Conservation (phyloP, 306 rosid species). For the Mimosa pudica region DNA sequence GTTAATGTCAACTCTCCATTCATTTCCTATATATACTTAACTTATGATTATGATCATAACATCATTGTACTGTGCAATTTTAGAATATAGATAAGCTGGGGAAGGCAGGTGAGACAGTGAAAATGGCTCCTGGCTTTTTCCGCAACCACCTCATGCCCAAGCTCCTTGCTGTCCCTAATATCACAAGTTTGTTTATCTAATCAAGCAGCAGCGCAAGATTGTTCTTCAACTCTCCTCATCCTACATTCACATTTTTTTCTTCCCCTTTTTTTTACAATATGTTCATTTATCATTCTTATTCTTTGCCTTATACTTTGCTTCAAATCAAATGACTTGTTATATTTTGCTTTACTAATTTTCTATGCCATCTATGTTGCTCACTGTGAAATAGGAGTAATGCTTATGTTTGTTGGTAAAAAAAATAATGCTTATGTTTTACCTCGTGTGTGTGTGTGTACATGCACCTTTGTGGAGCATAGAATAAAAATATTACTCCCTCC, state of each 20-base stretch:
- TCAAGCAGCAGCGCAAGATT: conserved; percentile 74
- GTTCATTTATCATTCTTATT: background rate
- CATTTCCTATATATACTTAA: too few relatives aligned
- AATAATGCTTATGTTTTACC: background rate
- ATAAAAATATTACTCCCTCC: background rate
- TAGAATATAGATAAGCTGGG: conserved; percentile 83
- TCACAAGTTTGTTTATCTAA: conserved; percentile 77
- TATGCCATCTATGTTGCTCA: background rate
- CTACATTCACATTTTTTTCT: background rate
- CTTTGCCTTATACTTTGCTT: background rate
- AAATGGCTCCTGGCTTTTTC: conserved; percentile 89
- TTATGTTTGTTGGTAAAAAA: background rate
- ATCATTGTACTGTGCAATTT: conserved; percentile 9
- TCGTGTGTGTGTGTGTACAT: background rate
- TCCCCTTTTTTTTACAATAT: background rate
- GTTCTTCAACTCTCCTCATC: background rate
- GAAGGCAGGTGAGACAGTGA: conserved; percentile 82
- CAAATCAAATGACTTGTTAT: background rate
- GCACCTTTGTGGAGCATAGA: background rate
- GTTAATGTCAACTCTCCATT: too few relatives aligned
- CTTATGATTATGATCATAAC: too few relatives aligned
- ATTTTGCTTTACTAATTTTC: background rate
- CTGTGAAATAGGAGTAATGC: background rate
- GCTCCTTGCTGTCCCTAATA: conserved; percentile 87
- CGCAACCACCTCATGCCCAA: conserved; percentile 97